phyloP scores from a whole-genome alignment of 441 rosid genomes.

The Biscutella auriculata region DNA sequence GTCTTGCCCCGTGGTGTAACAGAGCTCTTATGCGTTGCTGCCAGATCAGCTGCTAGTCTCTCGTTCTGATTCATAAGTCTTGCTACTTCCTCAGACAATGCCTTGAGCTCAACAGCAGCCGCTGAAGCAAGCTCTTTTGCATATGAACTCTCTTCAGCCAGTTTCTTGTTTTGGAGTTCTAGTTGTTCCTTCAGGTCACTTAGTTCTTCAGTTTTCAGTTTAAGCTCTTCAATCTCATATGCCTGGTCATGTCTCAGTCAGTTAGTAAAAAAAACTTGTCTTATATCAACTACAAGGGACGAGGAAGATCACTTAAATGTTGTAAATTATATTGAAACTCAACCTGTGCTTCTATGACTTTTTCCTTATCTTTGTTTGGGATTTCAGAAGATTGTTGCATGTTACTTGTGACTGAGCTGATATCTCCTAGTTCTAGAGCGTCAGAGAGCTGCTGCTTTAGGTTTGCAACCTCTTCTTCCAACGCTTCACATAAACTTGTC shows the following conservation, averaged over 20 bases:
- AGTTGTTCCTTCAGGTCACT: slow-evolving; percentile 52
- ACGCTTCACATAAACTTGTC: slow-evolving; percentile 63
- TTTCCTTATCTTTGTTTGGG: slow-evolving; percentile 1
- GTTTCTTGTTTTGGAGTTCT: slow-evolving; percentile 54
- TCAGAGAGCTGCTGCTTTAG: slow-evolving; percentile 75
- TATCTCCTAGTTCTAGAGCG: slow-evolving; percentile 34
- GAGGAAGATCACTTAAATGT: neutral
- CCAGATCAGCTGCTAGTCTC: slow-evolving; percentile 53
- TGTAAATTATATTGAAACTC: neutral
- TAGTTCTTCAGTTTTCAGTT: slow-evolving; percentile 41
- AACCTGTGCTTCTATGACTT: slow-evolving; percentile 20
- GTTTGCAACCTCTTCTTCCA: slow-evolving; percentile 58
- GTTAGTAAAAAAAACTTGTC: neutral
- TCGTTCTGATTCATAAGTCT: slow-evolving; percentile 88
- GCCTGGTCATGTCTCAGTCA: slow-evolving; percentile 30
- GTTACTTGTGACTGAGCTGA: slow-evolving; percentile 9
- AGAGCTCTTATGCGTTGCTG: slow-evolving; percentile 37
- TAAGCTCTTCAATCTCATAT: slow-evolving; percentile 59
- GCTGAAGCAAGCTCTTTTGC: slow-evolving; percentile 96
- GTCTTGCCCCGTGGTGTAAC: slow-evolving; percentile 40
- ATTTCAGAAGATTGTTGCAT: slow-evolving; percentile 11
- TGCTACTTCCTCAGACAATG: slow-evolving; percentile 85
- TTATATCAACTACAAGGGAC: neutral
- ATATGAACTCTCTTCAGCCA: slow-evolving; percentile 84
- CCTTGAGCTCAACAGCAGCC: slow-evolving; percentile 94